A percentile compares a stretch with the other conserved stretches of the same genome.
phyloP scores from a whole-genome alignment of 2,329 filamentous ascomycete species.

The Juglanconis oblonga region DNA sequence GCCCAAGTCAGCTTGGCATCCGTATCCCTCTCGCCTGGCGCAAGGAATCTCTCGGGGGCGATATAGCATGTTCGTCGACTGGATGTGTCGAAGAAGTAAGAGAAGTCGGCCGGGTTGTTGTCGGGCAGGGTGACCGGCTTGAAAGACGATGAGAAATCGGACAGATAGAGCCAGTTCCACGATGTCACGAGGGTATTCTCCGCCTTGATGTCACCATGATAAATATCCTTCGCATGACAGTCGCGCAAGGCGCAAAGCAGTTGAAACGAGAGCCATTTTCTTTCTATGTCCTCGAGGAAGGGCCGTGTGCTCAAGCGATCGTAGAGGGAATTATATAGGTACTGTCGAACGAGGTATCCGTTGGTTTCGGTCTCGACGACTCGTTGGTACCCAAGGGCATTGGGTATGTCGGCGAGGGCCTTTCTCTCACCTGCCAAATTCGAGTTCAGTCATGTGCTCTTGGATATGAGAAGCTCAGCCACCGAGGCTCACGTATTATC shows the following conservation, averaged over 20 bases:
- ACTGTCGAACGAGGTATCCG: slow-evolving; percentile 91
- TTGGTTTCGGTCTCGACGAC: slow-evolving; percentile 89
- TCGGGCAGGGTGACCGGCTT: slow-evolving; percentile 92
- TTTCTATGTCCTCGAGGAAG: slow-evolving; percentile 95
- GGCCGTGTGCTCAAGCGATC: slow-evolving; percentile 95
- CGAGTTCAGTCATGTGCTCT: slow-evolving; percentile 9
- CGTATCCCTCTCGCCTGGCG: slow-evolving; percentile 63
- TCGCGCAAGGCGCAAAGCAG: slow-evolving; percentile 88
- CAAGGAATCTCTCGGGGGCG: slow-evolving; percentile 87
- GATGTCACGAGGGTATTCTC: slow-evolving; percentile 96
- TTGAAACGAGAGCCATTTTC: slow-evolving; percentile 98
- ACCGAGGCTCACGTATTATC: slow-evolving; percentile 62
- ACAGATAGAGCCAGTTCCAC: slow-evolving; percentile 98
- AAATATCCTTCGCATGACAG: slow-evolving; percentile 84
- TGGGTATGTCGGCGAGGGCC: slow-evolving; percentile 77
- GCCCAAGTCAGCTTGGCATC: slow-evolving; percentile 72
- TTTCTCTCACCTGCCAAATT: slow-evolving; percentile 67
- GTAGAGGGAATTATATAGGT: slow-evolving; percentile 93
- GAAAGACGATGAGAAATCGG: slow-evolving; percentile 95
- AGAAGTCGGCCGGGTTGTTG: slow-evolving; percentile 96
- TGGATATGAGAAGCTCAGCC: not conserved
- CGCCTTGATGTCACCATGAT: slow-evolving; percentile 97
- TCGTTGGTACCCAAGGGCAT: slow-evolving; percentile 85
- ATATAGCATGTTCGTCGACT: slow-evolving; percentile 90
- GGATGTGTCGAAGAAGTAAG: slow-evolving; percentile 95